Evolutionary conservation across 495 filamentous ascomycete genomes (phyloP), one percentile per base, ranked within the genome.

Genomic region (Penicillium salamii): DNA sequence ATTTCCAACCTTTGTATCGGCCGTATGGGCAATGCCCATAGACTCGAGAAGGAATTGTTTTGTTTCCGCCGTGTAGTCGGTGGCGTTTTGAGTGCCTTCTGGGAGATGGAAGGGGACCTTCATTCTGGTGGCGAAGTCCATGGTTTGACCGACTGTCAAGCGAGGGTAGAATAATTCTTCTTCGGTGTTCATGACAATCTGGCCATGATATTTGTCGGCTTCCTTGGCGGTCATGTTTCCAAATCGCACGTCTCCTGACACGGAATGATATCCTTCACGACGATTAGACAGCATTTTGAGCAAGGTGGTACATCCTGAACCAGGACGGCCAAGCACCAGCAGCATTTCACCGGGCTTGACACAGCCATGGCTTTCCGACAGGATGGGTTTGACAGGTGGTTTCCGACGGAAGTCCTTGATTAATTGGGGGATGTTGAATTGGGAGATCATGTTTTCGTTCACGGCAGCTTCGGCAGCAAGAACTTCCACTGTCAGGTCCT

Each of bases 1-100:
- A 52, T 90, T 87, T n/a, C 89, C 89, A 14, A 93, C 87, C 43
- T 89, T 84, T 0, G 89, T 95, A 56, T 88, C 77, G 14, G 77
- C 75, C 0, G 88, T 91, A 61, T 93, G 88, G 46, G 87, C 76
- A 33, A 92, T 91, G 41, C 87, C 87, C 50, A 84, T 69, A 14
- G 86, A 81, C 33, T 84, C 81, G 5, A 89, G 74, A 17, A 90
- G 75, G 43, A 85, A 90, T 38, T 83, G 79, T 54, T 91, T 87
- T 1, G 57, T 67, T 42, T 71, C 62, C 6, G 52, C 73, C 54
- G 14, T 79, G 58, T 52, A 81, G 40, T 59, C 79, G 74, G 47
- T 83, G 44, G 24, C 69, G 58, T 59, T 80, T 52, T 59, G 74
- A 1, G 50, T 54, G 0, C 59, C 67, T n/a, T 58, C 51, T 0